Evolutionary conservation across 768 basidiomycete genomes (phyloP).

Genomic region (Phanerochaete sordida): DNA sequence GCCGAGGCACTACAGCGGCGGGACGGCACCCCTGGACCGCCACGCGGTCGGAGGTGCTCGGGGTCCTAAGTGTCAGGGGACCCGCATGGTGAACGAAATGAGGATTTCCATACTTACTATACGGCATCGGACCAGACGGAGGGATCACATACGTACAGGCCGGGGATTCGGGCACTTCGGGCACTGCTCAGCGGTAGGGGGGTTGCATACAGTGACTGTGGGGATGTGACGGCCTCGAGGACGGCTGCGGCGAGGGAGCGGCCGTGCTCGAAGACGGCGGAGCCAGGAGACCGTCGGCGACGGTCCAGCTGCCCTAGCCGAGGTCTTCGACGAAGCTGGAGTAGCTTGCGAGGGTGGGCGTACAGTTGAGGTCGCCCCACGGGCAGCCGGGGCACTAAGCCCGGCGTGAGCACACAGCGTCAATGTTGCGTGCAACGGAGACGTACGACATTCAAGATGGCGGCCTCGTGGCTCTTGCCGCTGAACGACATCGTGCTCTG

Average conservation of each 20-base stretch:
- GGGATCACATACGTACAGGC: too few relatives aligned
- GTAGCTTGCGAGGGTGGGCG: constrained; percentile 47
- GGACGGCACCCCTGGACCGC: too few relatives aligned
- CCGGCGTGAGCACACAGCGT: background rate
- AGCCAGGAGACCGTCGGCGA: constrained; percentile 12
- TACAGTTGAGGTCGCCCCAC: constrained; percentile 54
- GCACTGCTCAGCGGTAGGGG: too few relatives aligned
- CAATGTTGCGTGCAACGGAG: background rate
- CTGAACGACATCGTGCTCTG: constrained; percentile 51
- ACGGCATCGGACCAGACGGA: too few relatives aligned
- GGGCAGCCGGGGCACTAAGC: constrained; percentile 62
- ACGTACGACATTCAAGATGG: constrained; percentile 56
- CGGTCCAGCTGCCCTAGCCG: constrained; percentile 49
- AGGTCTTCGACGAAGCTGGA: constrained; percentile 36
- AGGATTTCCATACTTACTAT: too few relatives aligned
- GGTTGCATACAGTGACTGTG: too few relatives aligned
- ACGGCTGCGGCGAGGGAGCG: constrained; percentile 7
- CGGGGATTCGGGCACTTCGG: too few relatives aligned
- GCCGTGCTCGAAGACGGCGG: background rate
- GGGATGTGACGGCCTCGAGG: constrained; percentile 1
- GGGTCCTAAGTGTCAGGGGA: too few relatives aligned
- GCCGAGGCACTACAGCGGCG: too few relatives aligned
- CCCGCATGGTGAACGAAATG: too few relatives aligned
- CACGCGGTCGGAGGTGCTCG: too few relatives aligned
- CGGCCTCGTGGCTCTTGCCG: constrained; percentile 55